These are phyloP conservation scores for Papiliotrema fonsecae DNA, from an alignment of 1,284 basidiomycete species.

Conservation along the genomic window DNA sequence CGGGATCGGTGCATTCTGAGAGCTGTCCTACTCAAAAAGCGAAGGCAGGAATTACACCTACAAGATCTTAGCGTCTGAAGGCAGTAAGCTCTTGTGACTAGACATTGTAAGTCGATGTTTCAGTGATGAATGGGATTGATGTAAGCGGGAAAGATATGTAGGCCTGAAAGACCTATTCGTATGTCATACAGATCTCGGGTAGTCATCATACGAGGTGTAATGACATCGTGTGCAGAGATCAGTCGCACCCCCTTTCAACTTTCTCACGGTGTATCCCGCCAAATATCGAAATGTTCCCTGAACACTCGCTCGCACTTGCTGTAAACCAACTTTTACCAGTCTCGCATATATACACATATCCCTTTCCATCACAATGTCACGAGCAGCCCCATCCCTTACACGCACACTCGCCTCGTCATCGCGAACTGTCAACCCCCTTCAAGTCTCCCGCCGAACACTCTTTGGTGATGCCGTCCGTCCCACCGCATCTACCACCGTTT, in stretches of 20 bases:
- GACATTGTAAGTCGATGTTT: not conserved
- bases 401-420: conserved; percentile 1
- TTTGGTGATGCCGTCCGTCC: not conserved
- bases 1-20: no score
- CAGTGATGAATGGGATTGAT: not conserved
- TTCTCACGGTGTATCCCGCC: conserved; percentile 4
- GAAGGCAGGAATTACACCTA: conserved; percentile 8
- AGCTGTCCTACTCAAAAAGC: not conserved
- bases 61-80: conserved; percentile 17
- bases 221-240: no score
- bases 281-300: not conserved
- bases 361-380: conserved; percentile 6
- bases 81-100: conserved; percentile 8
- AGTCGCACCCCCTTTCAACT: not conserved
- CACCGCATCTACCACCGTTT: not conserved
- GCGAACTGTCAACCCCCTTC: not conserved
- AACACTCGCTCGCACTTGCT: not conserved
- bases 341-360: not conserved
- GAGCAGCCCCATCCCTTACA: conserved; percentile 1
- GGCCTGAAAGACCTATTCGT: no score
- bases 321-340: not conserved
- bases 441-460: not conserved
- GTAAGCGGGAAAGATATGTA: no score
- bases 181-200: no score
- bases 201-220: no score